Conservation (phyloP, 1,284 basidiomycete species). For the Trichosporon faecale region DNA sequence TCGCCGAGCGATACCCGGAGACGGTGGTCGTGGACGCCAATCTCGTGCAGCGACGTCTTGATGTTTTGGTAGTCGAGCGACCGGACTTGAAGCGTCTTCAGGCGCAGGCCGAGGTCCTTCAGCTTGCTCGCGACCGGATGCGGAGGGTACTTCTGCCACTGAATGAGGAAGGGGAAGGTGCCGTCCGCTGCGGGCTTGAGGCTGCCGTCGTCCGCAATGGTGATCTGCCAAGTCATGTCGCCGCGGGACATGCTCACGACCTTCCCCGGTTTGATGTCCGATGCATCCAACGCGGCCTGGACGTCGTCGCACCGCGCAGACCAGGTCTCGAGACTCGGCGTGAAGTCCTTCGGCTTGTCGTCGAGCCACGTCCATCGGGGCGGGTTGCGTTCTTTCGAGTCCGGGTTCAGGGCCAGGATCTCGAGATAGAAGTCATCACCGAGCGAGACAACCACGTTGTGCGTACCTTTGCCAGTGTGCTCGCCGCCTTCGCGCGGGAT, state of each 20-base stretch:
- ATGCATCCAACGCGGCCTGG: not conserved
- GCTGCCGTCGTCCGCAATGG: slow-evolving; percentile 11
- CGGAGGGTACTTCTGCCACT: slow-evolving; percentile 9
- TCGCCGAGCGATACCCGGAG: not conserved
- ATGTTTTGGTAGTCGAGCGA: not conserved
- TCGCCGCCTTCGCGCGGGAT: slow-evolving; percentile 14
- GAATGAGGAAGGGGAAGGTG: slow-evolving; percentile 11
- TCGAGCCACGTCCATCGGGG: slow-evolving; percentile 15
- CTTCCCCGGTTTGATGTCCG: slow-evolving; percentile 10
- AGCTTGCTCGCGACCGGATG: slow-evolving; percentile 12
- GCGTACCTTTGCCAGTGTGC: slow-evolving; percentile 15
- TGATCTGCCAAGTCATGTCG: slow-evolving; percentile 16
- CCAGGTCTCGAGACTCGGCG: slow-evolving; percentile 12
- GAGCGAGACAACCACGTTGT: slow-evolving; percentile 19
- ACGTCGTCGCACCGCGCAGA: slow-evolving; percentile 11
- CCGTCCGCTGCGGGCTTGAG: slow-evolving; percentile 8
- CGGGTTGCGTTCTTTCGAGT: not conserved
- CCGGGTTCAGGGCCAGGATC: slow-evolving; percentile 15
- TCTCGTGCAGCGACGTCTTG: not conserved
- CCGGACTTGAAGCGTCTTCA: slow-evolving; percentile 7
- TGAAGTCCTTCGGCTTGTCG: not conserved
- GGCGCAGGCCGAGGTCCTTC: slow-evolving; percentile 3
- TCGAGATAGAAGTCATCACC: slow-evolving; percentile 17
- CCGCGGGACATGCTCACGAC: slow-evolving; percentile 13
- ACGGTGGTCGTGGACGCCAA: not conserved